Evolutionary conservation across 2,329 filamentous ascomycete genomes (phyloP).

Genomic region (Diaporthe longicolla): DNA sequence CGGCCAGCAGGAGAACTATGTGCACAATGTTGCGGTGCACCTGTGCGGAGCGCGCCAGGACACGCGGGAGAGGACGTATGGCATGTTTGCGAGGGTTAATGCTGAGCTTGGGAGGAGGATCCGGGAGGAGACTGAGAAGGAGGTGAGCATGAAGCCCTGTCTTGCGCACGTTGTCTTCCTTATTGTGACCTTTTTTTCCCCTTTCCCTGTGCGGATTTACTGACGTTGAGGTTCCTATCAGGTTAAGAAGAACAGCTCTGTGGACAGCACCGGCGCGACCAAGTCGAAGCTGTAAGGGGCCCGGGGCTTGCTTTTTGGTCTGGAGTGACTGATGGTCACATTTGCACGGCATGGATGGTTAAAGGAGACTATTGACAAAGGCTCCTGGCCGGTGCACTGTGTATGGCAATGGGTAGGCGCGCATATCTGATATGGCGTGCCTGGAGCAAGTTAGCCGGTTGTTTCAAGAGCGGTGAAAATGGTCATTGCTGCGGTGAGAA

Average conservation of each 20-base stretch:
- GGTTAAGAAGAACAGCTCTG: slow-evolving; percentile 3
- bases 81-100: slow-evolving; percentile 72
- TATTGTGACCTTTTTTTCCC: background rate
- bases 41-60: slow-evolving; percentile 66
- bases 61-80: slow-evolving; percentile 71
- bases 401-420: background rate
- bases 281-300: slow-evolving; percentile 13
- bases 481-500: background rate
- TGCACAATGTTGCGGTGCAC: slow-evolving; percentile 71
- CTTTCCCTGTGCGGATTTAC: background rate
- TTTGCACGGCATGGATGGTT: background rate
- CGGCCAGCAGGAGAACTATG: slow-evolving; percentile 74
- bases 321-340: background rate
- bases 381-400: too few species aligned
- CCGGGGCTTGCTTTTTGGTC: background rate
- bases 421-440: background rate
- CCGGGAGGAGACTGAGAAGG: slow-evolving; percentile 66
- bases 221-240: background rate
- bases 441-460: background rate
- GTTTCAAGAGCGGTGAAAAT: background rate
- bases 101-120: slow-evolving; percentile 66
- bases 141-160: slow-evolving; percentile 44
- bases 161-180: background rate
- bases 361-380: background rate
- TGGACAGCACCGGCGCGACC: background rate